Percentiles rank a stretch among this genome's conserved stretches.
phyloP scores from a whole-genome alignment of 2,329 filamentous ascomycete species.

The Fusarium albosuccineum region DNA sequence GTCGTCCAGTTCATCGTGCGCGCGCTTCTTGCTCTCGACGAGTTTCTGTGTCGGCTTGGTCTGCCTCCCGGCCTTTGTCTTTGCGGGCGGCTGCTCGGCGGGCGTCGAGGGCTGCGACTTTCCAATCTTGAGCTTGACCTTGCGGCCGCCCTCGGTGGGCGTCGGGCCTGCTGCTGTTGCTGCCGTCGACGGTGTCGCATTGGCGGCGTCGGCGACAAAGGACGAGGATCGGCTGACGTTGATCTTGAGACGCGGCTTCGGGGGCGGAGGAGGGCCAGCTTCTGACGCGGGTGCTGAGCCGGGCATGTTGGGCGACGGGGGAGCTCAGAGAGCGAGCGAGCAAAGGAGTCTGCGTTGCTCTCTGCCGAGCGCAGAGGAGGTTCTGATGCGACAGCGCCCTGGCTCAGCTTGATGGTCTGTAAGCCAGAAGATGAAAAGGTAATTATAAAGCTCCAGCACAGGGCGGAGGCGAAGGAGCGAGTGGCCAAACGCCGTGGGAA shows the following conservation, averaged over 20 bases:
- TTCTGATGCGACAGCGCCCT: neutral
- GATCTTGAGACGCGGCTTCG: slow-evolving; percentile 57
- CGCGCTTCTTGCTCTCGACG: slow-evolving; percentile 71
- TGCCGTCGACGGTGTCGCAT: slow-evolving; percentile 34
- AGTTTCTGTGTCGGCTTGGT: slow-evolving; percentile 71
- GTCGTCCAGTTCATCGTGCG: slow-evolving; percentile 68
- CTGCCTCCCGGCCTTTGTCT: slow-evolving; percentile 71
- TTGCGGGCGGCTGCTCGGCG: slow-evolving; percentile 53
- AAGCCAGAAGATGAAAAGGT: neutral
- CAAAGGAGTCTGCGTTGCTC: slow-evolving; percentile 14
- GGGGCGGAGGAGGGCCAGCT: slow-evolving; percentile 43
- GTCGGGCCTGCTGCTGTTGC: slow-evolving; percentile 30
- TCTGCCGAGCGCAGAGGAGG: slow-evolving; percentile 13
- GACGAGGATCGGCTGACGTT: slow-evolving; percentile 55
- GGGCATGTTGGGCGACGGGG: slow-evolving; percentile 46
- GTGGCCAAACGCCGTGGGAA: neutral
- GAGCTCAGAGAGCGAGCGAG: slow-evolving; percentile 5
- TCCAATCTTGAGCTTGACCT: slow-evolving; percentile 59
- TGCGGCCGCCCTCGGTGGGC: slow-evolving; percentile 51
- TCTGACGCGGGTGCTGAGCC: slow-evolving; percentile 39
- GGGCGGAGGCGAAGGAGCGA: neutral
- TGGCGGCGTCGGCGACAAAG: slow-evolving; percentile 47
- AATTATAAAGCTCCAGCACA: neutral
- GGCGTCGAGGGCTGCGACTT: slow-evolving; percentile 56
- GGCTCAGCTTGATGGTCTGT: neutral